These are phyloP conservation scores for Trichocomaceae sp. DNA, from an alignment of 2,329 filamentous ascomycete genomes.

Conservation along the genomic window DNA sequence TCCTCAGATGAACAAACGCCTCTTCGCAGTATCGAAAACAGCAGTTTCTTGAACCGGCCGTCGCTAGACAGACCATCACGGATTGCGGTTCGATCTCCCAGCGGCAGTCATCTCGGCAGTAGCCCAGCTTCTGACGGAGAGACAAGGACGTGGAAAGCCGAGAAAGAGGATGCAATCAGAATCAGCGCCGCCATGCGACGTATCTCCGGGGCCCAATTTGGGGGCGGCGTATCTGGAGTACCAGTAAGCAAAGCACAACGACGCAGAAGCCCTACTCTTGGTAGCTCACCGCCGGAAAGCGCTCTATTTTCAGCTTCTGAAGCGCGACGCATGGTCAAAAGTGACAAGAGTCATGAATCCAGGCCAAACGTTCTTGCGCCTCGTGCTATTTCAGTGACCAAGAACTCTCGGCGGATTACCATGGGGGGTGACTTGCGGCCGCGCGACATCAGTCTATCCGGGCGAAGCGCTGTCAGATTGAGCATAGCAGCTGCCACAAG, in stretches of 20 bases:
- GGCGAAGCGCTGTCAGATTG: slow-evolving; percentile 34
- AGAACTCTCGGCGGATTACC: slow-evolving; percentile 40
- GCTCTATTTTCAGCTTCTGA: slow-evolving; percentile 59
- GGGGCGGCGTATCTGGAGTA: slow-evolving; percentile 32
- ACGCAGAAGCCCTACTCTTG: slow-evolving; percentile 50
- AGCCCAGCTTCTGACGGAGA: slow-evolving; percentile 43
- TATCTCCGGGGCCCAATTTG: slow-evolving; percentile 42
- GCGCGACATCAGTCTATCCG: slow-evolving; percentile 33
- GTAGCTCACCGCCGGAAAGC: slow-evolving; percentile 49
- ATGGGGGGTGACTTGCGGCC: slow-evolving; percentile 38
- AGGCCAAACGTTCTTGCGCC: slow-evolving; percentile 57
- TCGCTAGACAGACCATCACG: slow-evolving; percentile 36
- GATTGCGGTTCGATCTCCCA: slow-evolving; percentile 35
- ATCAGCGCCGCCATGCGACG: slow-evolving; percentile 54
- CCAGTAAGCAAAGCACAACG: slow-evolving; percentile 42
- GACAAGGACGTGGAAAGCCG: slow-evolving; percentile 38
- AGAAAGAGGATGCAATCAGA: slow-evolving; percentile 47
- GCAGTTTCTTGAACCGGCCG: slow-evolving; percentile 44
- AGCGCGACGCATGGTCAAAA: slow-evolving; percentile 60
- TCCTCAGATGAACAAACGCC: slow-evolving; percentile 52
- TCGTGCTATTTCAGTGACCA: slow-evolving; percentile 53
- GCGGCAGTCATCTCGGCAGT: slow-evolving; percentile 29
- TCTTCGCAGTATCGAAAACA: slow-evolving; percentile 48
- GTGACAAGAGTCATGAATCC: slow-evolving; percentile 51
- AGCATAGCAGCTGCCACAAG: slow-evolving; percentile 34